Conservation (phyloP, 805 yeast genomes). For the Lipomyces sp. region DNA sequence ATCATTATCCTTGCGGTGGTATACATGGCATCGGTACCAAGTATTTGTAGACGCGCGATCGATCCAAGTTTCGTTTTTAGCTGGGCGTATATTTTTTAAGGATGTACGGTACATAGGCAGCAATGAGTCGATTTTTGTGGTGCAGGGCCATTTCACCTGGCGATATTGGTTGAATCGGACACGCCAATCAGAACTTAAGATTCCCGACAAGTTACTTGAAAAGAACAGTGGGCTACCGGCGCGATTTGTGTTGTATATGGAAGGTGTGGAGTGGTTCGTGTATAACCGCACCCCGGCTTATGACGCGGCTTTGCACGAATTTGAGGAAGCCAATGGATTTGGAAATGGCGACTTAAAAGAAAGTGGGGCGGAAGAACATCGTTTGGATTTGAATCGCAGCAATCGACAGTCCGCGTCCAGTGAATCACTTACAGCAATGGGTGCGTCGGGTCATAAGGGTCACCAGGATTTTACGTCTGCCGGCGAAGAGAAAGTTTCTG, state of each 20-base stretch:
- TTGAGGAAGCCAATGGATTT: slow-evolving; percentile 32
- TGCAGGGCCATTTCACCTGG: slow-evolving; percentile 84
- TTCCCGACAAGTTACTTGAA: slow-evolving; percentile 24
- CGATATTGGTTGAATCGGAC: slow-evolving; percentile 74
- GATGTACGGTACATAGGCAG: slow-evolving; percentile 75
- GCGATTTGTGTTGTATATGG: slow-evolving; percentile 61
- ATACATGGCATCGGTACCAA: slow-evolving; percentile 67
- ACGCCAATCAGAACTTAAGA: slow-evolving; percentile 42
- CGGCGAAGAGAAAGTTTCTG: slow-evolving; percentile 16
- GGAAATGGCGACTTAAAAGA: not conserved
- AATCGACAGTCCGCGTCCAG: not conserved
- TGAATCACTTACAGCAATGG: not conserved
- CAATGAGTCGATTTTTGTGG: slow-evolving; percentile 70
- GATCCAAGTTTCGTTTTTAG: slow-evolving; percentile 74
- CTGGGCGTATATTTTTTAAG: slow-evolving; percentile 80
- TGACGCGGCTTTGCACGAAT: slow-evolving; percentile 59
- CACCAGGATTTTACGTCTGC: not conserved
- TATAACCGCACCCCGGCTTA: slow-evolving; percentile 82
- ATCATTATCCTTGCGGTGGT: slow-evolving; percentile 56
- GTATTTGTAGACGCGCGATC: slow-evolving; percentile 72
- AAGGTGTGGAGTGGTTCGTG: slow-evolving; percentile 81
- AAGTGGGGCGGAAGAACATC: not conserved
- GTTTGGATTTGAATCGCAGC: not conserved
- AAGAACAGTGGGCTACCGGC: slow-evolving; percentile 59
- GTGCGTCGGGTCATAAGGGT: not conserved